phyloP scores from a whole-genome alignment of 768 basidiomycete genomes.

The Galerina sulciceps region DNA sequence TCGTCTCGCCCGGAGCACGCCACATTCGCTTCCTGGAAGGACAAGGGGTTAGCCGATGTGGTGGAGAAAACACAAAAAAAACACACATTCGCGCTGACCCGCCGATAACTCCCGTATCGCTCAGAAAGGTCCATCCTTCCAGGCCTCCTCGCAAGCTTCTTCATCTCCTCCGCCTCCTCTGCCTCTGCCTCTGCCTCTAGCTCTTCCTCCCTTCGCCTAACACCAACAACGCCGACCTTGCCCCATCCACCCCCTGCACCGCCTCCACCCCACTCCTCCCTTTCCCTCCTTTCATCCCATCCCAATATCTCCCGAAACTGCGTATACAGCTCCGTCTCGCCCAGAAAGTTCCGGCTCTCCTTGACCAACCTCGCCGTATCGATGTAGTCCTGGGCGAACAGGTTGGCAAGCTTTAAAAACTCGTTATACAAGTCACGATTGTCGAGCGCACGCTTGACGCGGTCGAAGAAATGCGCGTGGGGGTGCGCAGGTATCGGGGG shows the following conservation, averaged over 20 bases:
- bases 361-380: constrained; percentile 84
- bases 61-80: not conserved
- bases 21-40: constrained; percentile 79
- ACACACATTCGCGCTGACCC: constrained; percentile 78
- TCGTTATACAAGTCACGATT: constrained; percentile 86
- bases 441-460: constrained; percentile 75
- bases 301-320: constrained; percentile 88
- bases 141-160: constrained; percentile 40
- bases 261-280: constrained; percentile 53
- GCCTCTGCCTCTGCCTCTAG: too few relatives aligned
- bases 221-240: constrained; percentile 47
- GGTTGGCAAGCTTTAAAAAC: constrained; percentile 92
- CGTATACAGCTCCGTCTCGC: constrained; percentile 77
- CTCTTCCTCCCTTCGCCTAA: too few relatives aligned
- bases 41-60: not conserved
- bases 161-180: too few relatives aligned
- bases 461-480: constrained; percentile 88
- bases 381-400: constrained; percentile 94
- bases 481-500: constrained; percentile 26
- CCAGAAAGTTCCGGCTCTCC: constrained; percentile 76
- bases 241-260: constrained; percentile 53
- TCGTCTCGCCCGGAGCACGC: constrained; percentile 95
- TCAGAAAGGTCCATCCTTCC: constrained; percentile 69
- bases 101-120: constrained; percentile 89
- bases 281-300: constrained; percentile 78